A percentile compares a stretch with the other conserved stretches of the same genome.
These are phyloP conservation scores for Sordaria brevicollis DNA, from an alignment of 495 filamentous ascomycete genomes.

Conservation along the genomic window DNA sequence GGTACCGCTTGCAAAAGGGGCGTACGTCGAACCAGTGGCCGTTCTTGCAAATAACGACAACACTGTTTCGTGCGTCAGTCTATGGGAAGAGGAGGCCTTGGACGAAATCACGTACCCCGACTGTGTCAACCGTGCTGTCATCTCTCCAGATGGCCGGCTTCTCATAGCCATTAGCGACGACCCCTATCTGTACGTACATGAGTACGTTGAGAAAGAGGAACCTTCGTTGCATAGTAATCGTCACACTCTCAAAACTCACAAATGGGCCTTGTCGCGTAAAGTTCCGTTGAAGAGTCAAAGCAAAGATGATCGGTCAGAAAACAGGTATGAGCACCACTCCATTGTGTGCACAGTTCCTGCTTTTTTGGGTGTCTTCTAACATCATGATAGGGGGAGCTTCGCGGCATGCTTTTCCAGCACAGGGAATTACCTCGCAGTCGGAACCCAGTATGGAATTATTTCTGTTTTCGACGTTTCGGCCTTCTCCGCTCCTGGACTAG, in stretches of 20 bases:
- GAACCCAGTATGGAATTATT: conserved; percentile 47
- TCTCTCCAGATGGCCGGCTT: conserved; percentile 77
- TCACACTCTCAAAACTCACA: conserved; percentile 9
- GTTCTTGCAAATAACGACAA: conserved; percentile 73
- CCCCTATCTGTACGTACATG: conserved; percentile 72
- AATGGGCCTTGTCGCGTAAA: conserved; percentile 31
- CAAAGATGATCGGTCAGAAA: conserved; percentile 32
- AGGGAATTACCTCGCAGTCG: conserved; percentile 41
- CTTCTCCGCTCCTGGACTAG: conserved; percentile 24
- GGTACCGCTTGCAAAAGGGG: conserved; percentile 12
- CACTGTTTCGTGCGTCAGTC: conserved; percentile 67
- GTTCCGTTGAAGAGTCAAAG: conserved; percentile 41
- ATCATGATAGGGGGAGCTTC: conserved; percentile 37
- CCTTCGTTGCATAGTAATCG: background rate
- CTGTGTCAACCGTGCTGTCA: conserved; percentile 81
- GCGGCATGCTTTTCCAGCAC: conserved; percentile 43
- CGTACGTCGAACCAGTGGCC: conserved; percentile 36
- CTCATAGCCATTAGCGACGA: conserved; percentile 81
- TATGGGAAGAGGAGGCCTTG: conserved; percentile 41
- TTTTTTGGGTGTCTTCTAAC: conserved; percentile 2
- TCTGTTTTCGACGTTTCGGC: conserved; percentile 37
- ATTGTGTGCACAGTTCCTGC: no score
- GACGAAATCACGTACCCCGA: conserved; percentile 62
- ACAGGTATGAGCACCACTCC: conserved; percentile 12
- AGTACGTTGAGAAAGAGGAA: conserved; percentile 17